Evolutionary conservation across 2,329 filamentous ascomycete genomes (phyloP).

Genomic region (Fusarium sp.): DNA sequence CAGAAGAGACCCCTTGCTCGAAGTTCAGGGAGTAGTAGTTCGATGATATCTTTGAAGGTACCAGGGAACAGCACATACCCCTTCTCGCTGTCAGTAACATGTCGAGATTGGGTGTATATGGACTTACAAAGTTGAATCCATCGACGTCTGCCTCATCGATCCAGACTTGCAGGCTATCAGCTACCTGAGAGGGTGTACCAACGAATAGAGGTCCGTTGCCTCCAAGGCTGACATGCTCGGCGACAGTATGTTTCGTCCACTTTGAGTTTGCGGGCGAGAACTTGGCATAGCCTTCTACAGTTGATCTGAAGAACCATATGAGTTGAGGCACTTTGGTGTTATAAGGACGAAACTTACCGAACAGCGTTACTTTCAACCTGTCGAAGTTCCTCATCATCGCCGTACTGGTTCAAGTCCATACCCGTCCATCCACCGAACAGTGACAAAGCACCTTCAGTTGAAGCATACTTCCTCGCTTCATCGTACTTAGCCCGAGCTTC

Average conservation of each 20-base stretch:
- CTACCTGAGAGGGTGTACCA: constrained; percentile 71
- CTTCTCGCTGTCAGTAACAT: constrained; percentile 37
- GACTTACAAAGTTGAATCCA: constrained; percentile 76
- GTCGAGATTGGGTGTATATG: fast-evolving
- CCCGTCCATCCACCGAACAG: constrained; percentile 81
- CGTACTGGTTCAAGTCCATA: constrained; percentile 64
- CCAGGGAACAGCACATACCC: constrained; percentile 74
- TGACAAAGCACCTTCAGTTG: constrained; percentile 70
- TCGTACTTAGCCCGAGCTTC: constrained; percentile 72
- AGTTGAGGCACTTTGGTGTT: background rate
- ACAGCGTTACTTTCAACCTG: constrained; percentile 72
- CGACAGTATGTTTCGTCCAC: constrained; percentile 78
- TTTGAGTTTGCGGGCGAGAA: constrained; percentile 68
- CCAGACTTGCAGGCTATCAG: constrained; percentile 75
- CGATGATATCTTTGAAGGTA: constrained; percentile 74
- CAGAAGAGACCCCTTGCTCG: constrained; percentile 67
- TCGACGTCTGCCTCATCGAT: constrained; percentile 75
- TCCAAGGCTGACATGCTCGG: constrained; percentile 73
- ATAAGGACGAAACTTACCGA: constrained; percentile 40
- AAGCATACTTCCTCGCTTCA: constrained; percentile 69
- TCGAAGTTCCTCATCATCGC: constrained; percentile 71
- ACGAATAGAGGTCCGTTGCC: constrained; percentile 73
- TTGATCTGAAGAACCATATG: constrained; percentile 50
- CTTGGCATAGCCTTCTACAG: constrained; percentile 64
- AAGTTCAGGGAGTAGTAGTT: constrained; percentile 72